Base-by-base conservation (phyloP, 1,139 yeast species). In the Spathaspora sp. region DNA sequence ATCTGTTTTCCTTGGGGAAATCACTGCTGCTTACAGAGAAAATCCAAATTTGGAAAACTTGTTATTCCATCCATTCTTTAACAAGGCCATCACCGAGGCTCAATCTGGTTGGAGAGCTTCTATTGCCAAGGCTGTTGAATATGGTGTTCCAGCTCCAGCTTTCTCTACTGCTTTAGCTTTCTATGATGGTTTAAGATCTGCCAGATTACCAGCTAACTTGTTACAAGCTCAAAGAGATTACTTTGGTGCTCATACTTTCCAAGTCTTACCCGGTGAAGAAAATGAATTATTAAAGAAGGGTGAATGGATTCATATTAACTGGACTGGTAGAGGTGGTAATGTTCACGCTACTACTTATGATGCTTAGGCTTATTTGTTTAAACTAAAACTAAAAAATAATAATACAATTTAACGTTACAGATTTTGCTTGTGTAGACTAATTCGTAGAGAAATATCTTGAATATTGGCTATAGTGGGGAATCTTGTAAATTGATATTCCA, bases 271-370 rank as follows among this genome's bases (percentile, higher is more conserved):
- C 61, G 95, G 95, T 73, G 72, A 65, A 63, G 97, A 89, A 61
- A 78, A 81, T 65, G 88, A 76, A 49, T 74, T 74, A 66, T 80
- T 87, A 72, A 91, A 93, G 77, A 82, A 77, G 61, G 95, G 81
- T 64, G 75, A 83, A 61, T 84, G 87, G 79, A 86, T 91, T 72
- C 99, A 93, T 78, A 80, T 91, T 68, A 91, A 93, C 95, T 93
- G 99, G 99, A 93, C 99, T 56, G 99, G 99, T 71, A 86, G 84
- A 67, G 99, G 98, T 76, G 99, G 99, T 79, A 84, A 91, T 73
- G 89, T 91, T 57, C 86, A 97, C 58, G 96, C 99, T 56, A 77
- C 97, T 45, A 88, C 95, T 60, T 93, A 93, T 76, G 86, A 86
- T 64, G 98, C 97, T 74, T 93, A 81, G 74, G 24, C 38, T 15